Evolutionary conservation across 306 rosid genomes (phyloP), one percentile per base, ranked within the genome.

Genomic region (Prunus mira): DNA sequence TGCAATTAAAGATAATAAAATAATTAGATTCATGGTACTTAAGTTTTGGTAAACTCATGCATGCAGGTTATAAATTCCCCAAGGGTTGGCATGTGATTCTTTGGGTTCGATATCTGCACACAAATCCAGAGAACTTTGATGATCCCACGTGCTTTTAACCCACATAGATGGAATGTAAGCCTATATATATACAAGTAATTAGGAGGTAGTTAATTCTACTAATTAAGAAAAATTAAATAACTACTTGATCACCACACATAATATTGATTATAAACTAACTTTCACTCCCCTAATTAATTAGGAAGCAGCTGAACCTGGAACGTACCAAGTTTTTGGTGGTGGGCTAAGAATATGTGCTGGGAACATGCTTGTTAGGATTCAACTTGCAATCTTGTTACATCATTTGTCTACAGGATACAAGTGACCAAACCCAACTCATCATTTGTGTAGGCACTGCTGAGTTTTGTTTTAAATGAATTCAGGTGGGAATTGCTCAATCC

Each of bases 271-370:
- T 52, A 17, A 14, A 14, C 20, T 17, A 52, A 32, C 38, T 32
- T 1, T 32, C 38, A 32, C 38, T 32, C 7, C 3, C n/a, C 57
- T 52, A 14, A 52, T 32, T 32, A 32, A 52, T 17, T 24, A 81
- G 84, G 73, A 78, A 75, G 72, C 78, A 30, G 22, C 72, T 32
- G 78, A 76, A 78, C 61, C 74, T 0, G 82, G 82, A 22, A 34
- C 86, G 12, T 69, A 14, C 87, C 78, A 61, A 78, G 82, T 69
- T 5, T 87, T 87, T 58, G 87, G 87, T 2, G 64, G 73, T 1
- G 80, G 87, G 47, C 30, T 20, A 65, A 85, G 84, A 82, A 52
- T 78, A 7, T 87, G 89, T 70, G 73, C 82, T 2, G 84, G 85
- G 49, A 84, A 77, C 78, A 84, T 30, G 77, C 84, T 80, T 69